These are phyloP conservation scores for Rhexocercosporidium sp. DNA, from an alignment of 2,329 filamentous ascomycete genomes.

Conservation along the genomic window DNA sequence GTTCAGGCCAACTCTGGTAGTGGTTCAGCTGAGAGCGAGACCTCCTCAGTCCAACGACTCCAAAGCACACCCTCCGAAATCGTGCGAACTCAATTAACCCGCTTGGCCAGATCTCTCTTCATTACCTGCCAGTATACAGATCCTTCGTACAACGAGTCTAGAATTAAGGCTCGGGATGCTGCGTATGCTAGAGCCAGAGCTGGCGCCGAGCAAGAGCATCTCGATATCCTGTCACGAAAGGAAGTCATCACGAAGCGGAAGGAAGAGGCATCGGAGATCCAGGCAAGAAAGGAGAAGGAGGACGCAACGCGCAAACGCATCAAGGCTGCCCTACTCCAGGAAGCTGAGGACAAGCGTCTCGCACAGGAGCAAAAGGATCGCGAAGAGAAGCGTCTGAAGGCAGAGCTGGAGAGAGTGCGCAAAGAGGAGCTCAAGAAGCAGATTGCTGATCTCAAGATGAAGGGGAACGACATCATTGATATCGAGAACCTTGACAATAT, in stretches of 20 bases:
- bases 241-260: slow-evolving; percentile 96
- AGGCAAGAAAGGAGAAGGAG: slow-evolving; percentile 89
- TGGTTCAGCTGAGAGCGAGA: slow-evolving; percentile 86
- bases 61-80: slow-evolving; percentile 99
- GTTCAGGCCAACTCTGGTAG: slow-evolving; percentile 82
- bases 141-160: slow-evolving; percentile 82
- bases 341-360: slow-evolving; percentile 87
- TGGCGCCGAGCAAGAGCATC: slow-evolving; percentile 91
- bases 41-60: slow-evolving; percentile 86
- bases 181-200: slow-evolving; percentile 82
- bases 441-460: slow-evolving; percentile 89
- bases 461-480: slow-evolving; percentile 76
- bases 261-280: slow-evolving; percentile 87
- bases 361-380: slow-evolving; percentile 92
- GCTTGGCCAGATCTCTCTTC: slow-evolving; percentile 88
- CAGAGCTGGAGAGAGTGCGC: slow-evolving; percentile 87
- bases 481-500: slow-evolving; percentile 82
- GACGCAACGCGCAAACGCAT: slow-evolving; percentile 87
- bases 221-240: slow-evolving; percentile 82
- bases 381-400: slow-evolving; percentile 82
- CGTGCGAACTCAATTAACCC: slow-evolving; percentile 90
- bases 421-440: slow-evolving; percentile 94
- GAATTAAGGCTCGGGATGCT: slow-evolving; percentile 77
- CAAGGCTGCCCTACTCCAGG: slow-evolving; percentile 84
- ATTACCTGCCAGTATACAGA: slow-evolving; percentile 97